Percentiles rank a stretch among this genome's conserved stretches.
These are phyloP conservation scores for Sechiopsis laciniata DNA, from an alignment of 306 rosid species.

Conservation along the genomic window DNA sequence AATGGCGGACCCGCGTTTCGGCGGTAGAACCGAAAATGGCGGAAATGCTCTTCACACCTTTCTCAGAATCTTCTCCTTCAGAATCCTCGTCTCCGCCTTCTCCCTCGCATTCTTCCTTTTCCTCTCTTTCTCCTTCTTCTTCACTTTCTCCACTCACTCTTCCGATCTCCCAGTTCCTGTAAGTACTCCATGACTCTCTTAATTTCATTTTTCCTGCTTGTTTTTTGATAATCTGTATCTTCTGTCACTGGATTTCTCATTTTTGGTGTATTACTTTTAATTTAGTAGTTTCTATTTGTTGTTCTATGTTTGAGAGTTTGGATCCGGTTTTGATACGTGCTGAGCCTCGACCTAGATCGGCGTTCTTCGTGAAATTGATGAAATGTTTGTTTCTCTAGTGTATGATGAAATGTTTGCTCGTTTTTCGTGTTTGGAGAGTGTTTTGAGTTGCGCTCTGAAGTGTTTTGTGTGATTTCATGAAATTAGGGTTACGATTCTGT, in stretches of 20 bases:
- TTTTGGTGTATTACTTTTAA: conserved; percentile 13
- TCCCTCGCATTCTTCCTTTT: conserved; percentile 35
- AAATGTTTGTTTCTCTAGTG: not conserved
- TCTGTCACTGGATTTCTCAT: not conserved
- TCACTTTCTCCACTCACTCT: conserved; percentile 40
- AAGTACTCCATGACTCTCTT: conserved; percentile 24
- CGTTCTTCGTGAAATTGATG: not conserved
- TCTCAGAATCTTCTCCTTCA: conserved; percentile 26
- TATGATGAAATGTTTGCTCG: not conserved
- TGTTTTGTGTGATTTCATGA: conserved; percentile 4
- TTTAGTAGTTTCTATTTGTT: not conserved
- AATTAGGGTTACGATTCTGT: conserved; percentile 47
- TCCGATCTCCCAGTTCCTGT: conserved; percentile 37
- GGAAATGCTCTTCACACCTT: conserved; percentile 17
- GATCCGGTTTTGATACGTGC: conserved; percentile 18
- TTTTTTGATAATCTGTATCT: not conserved
- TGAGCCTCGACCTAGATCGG: not conserved
- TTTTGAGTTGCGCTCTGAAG: not conserved
- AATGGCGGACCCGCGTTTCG: conserved; percentile 12
- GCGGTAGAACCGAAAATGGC: not conserved
- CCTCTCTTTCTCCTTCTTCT: conserved; percentile 46
- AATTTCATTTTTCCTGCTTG: not conserved
- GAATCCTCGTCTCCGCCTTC: conserved; percentile 35
- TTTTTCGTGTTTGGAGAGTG: conserved; percentile 5
- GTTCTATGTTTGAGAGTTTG: conserved; percentile 28